Conservation (phyloP, 441 rosid genomes). For the Rhodomyrtus psidioides region DNA sequence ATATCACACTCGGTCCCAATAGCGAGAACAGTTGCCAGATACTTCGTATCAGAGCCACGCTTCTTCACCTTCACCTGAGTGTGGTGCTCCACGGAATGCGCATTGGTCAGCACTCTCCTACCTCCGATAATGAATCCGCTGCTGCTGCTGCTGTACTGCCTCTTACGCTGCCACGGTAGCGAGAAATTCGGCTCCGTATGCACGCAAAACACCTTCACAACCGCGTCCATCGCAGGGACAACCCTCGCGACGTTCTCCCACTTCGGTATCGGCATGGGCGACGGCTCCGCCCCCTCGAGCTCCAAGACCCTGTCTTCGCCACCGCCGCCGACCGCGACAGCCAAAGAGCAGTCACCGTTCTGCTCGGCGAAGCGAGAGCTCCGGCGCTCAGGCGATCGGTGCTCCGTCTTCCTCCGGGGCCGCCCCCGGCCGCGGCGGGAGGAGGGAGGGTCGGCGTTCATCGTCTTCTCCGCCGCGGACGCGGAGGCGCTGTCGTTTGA, state of each 20-base stretch:
- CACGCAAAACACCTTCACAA: conserved; percentile 7
- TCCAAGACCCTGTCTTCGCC: background rate
- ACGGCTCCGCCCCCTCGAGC: conserved; percentile 9
- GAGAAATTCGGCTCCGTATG: conserved; percentile 15
- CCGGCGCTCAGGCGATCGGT: conserved; percentile 27
- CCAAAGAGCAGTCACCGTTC: conserved; percentile 25
- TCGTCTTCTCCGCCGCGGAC: conserved; percentile 11
- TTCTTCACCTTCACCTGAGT: conserved; percentile 15
- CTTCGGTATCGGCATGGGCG: conserved; percentile 5
- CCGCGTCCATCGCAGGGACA: conserved; percentile 14
- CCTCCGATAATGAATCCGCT: conserved; percentile 7
- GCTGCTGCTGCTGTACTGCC: conserved; percentile 18
- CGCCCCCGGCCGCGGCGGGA: conserved; percentile 36
- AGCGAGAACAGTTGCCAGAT: conserved; percentile 36
- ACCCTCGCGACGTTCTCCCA: conserved; percentile 21
- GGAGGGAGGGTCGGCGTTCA: conserved; percentile 11
- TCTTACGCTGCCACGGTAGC: conserved; percentile 17
- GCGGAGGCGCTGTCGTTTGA: background rate
- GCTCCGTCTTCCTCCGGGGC: conserved; percentile 19
- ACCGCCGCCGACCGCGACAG: background rate
- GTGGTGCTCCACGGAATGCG: conserved; percentile 17
- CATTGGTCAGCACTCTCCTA: conserved; percentile 9
- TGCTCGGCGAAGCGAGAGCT: conserved; percentile 16
- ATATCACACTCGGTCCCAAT: conserved; percentile 93
- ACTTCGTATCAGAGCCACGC: conserved; percentile 6